Evolutionary conservation across 1,284 basidiomycete genomes (phyloP).

Genomic region (Phellopilus nigrolimitatus): DNA sequence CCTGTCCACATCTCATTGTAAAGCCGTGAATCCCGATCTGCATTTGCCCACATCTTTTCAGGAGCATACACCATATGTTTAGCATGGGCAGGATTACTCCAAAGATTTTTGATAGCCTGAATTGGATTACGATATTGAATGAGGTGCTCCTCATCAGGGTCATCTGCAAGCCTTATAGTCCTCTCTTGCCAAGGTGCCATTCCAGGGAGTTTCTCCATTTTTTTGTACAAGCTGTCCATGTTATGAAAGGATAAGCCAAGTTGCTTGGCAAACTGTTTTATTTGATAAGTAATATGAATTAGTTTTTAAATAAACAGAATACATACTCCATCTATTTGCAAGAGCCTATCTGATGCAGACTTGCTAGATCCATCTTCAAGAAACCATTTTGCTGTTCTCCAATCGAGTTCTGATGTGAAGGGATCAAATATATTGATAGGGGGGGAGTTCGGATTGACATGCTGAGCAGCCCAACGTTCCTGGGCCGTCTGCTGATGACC

Average conservation of each 20-base stretch:
- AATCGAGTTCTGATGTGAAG: conserved; percentile 3
- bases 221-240: conserved; percentile 1
- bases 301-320: neutral
- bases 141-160: conserved; percentile 7
- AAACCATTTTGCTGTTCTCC: neutral
- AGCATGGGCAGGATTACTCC: conserved; percentile 7
- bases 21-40: neutral
- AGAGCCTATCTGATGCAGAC: neutral
- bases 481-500: neutral
- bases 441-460: neutral
- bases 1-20: conserved; percentile 7
- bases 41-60: neutral
- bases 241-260: conserved; percentile 14
- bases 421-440: neutral
- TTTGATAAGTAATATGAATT: neutral
- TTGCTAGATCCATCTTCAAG: neutral
- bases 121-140: conserved; percentile 12
- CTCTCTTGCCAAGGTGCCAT: conserved; percentile 7
- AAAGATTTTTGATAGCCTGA: conserved; percentile 5
- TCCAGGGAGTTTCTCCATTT: conserved; percentile 11
- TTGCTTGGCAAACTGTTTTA: neutral
- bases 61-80: conserved; percentile 11
- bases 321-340: neutral
- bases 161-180: conserved; percentile 7
- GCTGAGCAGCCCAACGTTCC: neutral